Percentiles rank a stretch among this genome's conserved stretches.
Evolutionary conservation across 345 rosid genomes (phyloP).

Genomic region (Reutealis trisperma): DNA sequence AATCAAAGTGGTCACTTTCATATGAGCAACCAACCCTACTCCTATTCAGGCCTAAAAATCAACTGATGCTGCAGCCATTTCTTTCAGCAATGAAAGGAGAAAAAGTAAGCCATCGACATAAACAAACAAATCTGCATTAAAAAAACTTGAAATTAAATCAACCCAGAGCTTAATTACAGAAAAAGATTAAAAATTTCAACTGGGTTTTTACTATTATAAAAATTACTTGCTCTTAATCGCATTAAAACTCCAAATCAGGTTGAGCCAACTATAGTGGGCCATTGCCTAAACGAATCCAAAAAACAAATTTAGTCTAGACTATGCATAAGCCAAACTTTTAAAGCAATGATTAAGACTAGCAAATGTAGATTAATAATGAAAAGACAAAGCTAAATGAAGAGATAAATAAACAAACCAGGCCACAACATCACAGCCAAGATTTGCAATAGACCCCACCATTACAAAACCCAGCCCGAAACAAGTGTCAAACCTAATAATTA

Average conservation of each 20-base stretch:
- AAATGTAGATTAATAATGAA: conserved; percentile 7
- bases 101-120: conserved; percentile 10
- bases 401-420: not conserved
- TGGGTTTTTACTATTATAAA: conserved; percentile 14
- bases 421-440: conserved; percentile 26
- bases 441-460: conserved; percentile 30
- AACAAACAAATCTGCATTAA: not conserved
- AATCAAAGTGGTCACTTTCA: conserved; percentile 48
- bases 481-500: conserved; percentile 14
- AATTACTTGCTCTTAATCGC: conserved; percentile 6
- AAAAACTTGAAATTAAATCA: not conserved
- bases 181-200: conserved; percentile 9
- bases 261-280: not conserved
- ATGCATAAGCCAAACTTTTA: conserved; percentile 1
- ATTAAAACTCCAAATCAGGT: conserved; percentile 1
- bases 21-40: conserved; percentile 14
- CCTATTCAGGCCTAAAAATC: not conserved
- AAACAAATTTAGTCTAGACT: conserved; percentile 25
- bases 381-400: conserved; percentile 9
- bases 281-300: conserved; percentile 16
- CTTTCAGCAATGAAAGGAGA: conserved; percentile 37
- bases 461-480: conserved; percentile 11
- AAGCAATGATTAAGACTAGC: conserved; percentile 22
- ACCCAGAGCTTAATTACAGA: conserved; percentile 15
- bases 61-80: conserved; percentile 41